Evolutionary conservation across 1,284 basidiomycete genomes (phyloP).

Genomic region (Wallemia ichthyophaga): DNA sequence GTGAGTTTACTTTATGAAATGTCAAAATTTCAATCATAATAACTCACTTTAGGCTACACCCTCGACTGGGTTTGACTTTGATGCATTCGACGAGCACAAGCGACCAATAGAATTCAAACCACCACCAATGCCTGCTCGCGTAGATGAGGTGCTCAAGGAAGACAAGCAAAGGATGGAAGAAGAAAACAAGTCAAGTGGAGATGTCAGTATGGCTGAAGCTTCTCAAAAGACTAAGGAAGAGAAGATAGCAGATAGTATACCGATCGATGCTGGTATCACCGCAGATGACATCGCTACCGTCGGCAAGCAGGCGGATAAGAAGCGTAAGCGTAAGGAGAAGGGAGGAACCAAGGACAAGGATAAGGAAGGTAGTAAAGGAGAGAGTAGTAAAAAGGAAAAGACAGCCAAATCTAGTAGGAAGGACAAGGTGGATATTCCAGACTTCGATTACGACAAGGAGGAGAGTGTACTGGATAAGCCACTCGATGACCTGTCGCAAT

Average conservation of each 20-base stretch:
- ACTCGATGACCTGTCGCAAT: neutral
- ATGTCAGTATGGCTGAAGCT: neutral
- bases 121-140: neutral
- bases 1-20: neutral
- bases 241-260: neutral
- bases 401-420: neutral
- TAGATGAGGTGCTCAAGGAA: neutral
- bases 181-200: neutral
- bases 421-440: neutral
- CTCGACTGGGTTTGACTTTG: neutral
- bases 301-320: neutral
- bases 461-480: neutral
- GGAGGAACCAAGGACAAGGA: neutral
- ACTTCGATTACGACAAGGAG: neutral
- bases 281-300: neutral
- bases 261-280: neutral
- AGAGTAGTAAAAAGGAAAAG: neutral
- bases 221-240: neutral
- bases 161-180: neutral
- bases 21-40: too few relatives aligned
- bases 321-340: neutral
- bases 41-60: neutral
- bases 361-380: too few relatives aligned
- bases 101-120: neutral
- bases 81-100: neutral